phyloP scores from a whole-genome alignment of 768 basidiomycete species.

The Podaxis mareebaensis region DNA sequence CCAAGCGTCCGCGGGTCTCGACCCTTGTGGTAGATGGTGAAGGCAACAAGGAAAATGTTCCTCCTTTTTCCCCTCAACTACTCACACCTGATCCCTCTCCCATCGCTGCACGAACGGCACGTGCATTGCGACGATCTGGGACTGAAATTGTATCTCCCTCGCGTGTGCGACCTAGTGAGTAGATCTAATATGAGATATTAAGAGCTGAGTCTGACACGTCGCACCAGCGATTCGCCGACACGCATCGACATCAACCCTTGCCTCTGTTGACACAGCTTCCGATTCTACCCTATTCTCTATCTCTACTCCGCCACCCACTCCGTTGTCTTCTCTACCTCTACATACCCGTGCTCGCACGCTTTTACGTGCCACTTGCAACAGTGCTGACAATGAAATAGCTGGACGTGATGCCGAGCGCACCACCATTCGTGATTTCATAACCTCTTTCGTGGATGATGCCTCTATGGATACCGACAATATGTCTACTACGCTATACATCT shows the following conservation, averaged over 20 bases:
- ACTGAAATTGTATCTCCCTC: conserved; percentile 41
- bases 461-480: conserved; percentile 24
- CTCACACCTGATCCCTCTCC: conserved; percentile 36
- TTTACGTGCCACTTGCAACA: conserved; percentile 71
- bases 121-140: conserved; percentile 38
- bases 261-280: conserved; percentile 46
- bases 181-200: background rate
- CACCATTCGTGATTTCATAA: conserved; percentile 58
- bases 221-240: conserved; percentile 44
- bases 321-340: conserved; percentile 50
- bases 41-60: conserved; percentile 77
- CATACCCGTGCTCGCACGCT: conserved; percentile 66
- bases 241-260: conserved; percentile 48
- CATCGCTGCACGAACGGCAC: conserved; percentile 36
- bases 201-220: conserved; percentile 11
- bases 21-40: conserved; percentile 48
- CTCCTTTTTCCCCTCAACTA: conserved; percentile 50
- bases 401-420: conserved; percentile 70
- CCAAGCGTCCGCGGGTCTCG: conserved; percentile 63
- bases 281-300: conserved; percentile 44
- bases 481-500: conserved; percentile 74
- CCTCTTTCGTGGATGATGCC: conserved; percentile 45
- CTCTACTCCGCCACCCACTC: conserved; percentile 64
- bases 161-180: conserved; percentile 47
- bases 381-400: conserved; percentile 48